Base-by-base conservation (phyloP, 768 basidiomycete species). In the Leccinellum luteum region DNA sequence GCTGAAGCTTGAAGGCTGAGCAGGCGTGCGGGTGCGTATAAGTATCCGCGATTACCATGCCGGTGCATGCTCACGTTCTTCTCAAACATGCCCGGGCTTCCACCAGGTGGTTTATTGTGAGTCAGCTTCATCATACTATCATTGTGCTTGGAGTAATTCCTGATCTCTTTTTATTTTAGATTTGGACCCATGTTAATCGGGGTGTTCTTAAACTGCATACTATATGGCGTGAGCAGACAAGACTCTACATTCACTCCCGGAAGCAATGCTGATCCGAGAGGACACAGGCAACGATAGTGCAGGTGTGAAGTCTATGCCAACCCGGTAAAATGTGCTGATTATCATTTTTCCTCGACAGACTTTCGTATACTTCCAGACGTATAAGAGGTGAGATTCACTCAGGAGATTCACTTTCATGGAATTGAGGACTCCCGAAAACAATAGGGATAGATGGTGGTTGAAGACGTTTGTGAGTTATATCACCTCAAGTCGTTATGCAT, bases 361-460 rank as follows among this genome's bases (percentile, higher is more conserved):
- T 10, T 78, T 79, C 55, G 35, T 83, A 6, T 83, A 84, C 65
- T 78, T 73, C 35, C 38, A 41, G 38, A 41, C 38, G 38, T 41
- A n/a, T 9, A 41, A 41, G 13, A 78, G 76, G 58, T 65, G 60
- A 80, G 62, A 75, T 38, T 55, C 68, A 19, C n/a, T 23, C 12
- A 14, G 32, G 10, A 49, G 21, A 15, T 17, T 14, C 14, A 14
- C 15, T 54, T n/a, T 31, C 28, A 19, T 19, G 12, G 12, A 25
- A 47, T 17, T 60, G 15, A 61, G 17, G 15, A 48, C 27, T 23
- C 9, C 38, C 25, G 2, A 31, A 44, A 52, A 48, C 17, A 25
- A 14, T 34, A 82, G 81, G 9, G 82, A 84, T 60, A 72, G 65
- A 28, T 38, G 57, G 17, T 79, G 78, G 76, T 76, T 83, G 64